Base-by-base conservation (phyloP, 2,329 filamentous ascomycete genomes). In the Colletotrichum euphorbiae region DNA sequence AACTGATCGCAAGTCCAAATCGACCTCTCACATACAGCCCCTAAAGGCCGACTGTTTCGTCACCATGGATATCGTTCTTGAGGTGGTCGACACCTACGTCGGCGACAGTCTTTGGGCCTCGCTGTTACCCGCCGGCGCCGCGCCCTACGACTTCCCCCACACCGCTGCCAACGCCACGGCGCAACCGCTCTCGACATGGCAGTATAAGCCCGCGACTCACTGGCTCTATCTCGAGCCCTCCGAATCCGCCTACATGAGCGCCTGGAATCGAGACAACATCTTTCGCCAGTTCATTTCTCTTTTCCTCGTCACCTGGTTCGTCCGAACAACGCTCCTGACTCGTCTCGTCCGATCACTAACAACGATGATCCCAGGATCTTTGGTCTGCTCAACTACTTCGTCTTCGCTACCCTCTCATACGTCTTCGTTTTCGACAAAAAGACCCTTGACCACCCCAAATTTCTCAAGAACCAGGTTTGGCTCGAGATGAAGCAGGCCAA, bases 21-120 rank as follows among this genome's bases (percentile, higher is more conserved):
- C 36, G 36, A 38, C 36, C 36, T 38, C 36, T 15, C 11, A 28
- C 28, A 28, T 38, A 11, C 36, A 52, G 36, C 48, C 28, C 21
- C 24, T 8, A 1, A 52, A 17, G 33, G 48, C 40, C 38, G 17
- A 8, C 54, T 17, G 13, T 36, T 60, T 15, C 13, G 40, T 71
- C 82, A 84, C 77, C 79, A 98, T 98, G 95, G 95, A 98, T 85
- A 89, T 98, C 81, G 89, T 96, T 51, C 91, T 98, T 72, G 94
- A 98, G 81, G 74, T 94, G 69, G 87, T 89, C 80, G 95, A 98
- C 81, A 93, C 90, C 74, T 93, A 91, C 75, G 75, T 94, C 71
- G 91, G 91, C 79, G 95, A 98, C 81, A 88, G 90, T 73, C 74
- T 92, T 67, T 98, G 97, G 77, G 90, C 94, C 56, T 84, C 82